Base-by-base conservation (phyloP, 1,139 yeast species). In the Zygoascus meyerae region DNA sequence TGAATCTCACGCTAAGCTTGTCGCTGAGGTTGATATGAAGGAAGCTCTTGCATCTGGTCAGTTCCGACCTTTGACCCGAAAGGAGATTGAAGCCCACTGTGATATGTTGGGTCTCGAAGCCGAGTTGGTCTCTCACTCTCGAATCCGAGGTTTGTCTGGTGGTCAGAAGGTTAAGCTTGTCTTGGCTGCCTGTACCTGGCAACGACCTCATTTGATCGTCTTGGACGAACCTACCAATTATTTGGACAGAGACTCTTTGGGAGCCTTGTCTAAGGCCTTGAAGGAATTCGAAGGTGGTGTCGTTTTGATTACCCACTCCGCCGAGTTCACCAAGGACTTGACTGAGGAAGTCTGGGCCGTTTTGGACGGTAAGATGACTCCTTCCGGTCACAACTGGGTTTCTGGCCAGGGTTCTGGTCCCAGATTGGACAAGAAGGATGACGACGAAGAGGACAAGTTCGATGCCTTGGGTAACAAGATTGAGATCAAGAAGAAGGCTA, bases 401-500 rank as follows among this genome's bases (percentile, higher is more conserved):
- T 83, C 86, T 67, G 98, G 98, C 75, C 98, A 92, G 81, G 98
- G 98, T 79, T 65, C 96, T 69, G 98, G 98, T 79, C 98, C 98
- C 76, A 90, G 98, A 84, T 73, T 86, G 59, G 81, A 81, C 67
- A 83, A 86, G 77, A 92, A 92, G 90, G 95, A 87, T 68, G 95
- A 84, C 58, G 92, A 82, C 54, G 97, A 89, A 76, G 98, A 85
- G 72, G 97, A 89, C 73, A 87, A 89, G 77, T 90, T 92, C 78
- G 98, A 92, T 77, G 98, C 97, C 67, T 86, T 92, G 94, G 98
- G 98, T 81, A 92, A 92, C 95, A 92, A 92, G 94, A 82, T 92
- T 75, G 90, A 87, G 65, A 77, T 85, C 70, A 87, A 79, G 72
- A 87, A 89, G 86, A 92, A 92, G 94, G 90, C 86, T 84, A 80